Percentiles rank a stretch among this genome's conserved stretches.
phyloP scores from a whole-genome alignment of 2,329 filamentous ascomycete species.

The Stachybotrys elegans region DNA sequence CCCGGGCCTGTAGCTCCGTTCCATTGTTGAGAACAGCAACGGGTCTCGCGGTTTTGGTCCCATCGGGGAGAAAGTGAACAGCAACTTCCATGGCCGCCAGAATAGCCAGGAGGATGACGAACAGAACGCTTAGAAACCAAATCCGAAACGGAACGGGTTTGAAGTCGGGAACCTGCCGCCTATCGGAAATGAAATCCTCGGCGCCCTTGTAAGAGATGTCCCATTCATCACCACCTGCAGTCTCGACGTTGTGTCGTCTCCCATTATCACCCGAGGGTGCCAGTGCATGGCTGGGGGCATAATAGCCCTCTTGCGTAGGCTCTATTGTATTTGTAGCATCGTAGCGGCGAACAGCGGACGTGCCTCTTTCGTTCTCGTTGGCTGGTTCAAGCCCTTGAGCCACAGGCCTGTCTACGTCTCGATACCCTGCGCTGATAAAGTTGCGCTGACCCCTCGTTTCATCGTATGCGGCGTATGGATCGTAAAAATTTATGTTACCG shows the following conservation, averaged over 20 bases:
- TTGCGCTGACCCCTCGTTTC: too few species aligned
- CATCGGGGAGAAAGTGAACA: background rate
- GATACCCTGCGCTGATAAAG: too few species aligned
- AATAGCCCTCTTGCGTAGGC: too few species aligned
- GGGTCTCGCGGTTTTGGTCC: background rate
- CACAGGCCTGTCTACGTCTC: too few species aligned
- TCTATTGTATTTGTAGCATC: too few species aligned
- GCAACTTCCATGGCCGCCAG: background rate
- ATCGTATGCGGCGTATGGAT: too few species aligned
- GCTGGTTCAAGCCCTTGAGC: too few species aligned
- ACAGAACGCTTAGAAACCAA: background rate
- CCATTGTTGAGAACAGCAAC: background rate
- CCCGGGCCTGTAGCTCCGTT: background rate
- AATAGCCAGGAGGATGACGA: background rate
- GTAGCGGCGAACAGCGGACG: too few species aligned
- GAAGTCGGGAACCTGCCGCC: background rate
- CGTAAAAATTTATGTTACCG: too few species aligned
- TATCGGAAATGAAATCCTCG: background rate
- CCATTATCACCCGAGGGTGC: too few species aligned
- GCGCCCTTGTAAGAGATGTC: background rate
- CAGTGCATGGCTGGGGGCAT: too few species aligned
- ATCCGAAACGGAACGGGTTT: background rate
- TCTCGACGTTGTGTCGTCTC: background rate
- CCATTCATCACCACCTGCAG: background rate
- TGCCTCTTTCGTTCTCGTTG: too few species aligned